Evolutionary conservation across 2,329 filamentous ascomycete genomes (phyloP).

Genomic region (Colletotrichum orchidophilum): DNA sequence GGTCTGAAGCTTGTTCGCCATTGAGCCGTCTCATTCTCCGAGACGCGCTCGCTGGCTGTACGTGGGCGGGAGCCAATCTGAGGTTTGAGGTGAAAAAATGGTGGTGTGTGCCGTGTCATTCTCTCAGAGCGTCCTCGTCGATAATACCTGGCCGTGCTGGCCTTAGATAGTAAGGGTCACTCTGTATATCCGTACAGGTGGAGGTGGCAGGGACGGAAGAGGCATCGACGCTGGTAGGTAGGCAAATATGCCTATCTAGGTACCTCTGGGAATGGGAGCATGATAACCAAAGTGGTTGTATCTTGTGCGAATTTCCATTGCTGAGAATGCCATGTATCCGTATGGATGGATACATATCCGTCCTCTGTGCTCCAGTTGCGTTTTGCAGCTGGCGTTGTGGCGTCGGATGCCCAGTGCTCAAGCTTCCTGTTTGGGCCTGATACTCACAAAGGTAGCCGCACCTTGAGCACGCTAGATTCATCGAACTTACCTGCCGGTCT

Average conservation of each 20-base stretch:
- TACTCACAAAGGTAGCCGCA: constrained; percentile 1
- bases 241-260: neutral
- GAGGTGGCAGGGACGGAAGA: neutral
- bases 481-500: neutral
- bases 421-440: constrained; percentile 22
- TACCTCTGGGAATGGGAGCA: neutral
- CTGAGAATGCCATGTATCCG: neutral
- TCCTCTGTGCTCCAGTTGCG: neutral
- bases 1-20: constrained; percentile 11
- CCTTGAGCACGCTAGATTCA: constrained; percentile 8
- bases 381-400: constrained; percentile 16
- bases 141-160: neutral
- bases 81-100: neutral
- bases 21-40: neutral
- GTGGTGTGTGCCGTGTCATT: neutral
- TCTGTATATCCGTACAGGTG: neutral
- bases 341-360: neutral
- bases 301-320: neutral
- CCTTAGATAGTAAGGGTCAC: neutral
- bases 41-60: neutral
- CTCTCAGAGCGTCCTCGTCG: neutral
- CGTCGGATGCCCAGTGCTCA: constrained; percentile 27
- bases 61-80: neutral
- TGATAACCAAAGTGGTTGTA: neutral
- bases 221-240: neutral